phyloP scores from a whole-genome alignment of 805 yeast genomes.

The Nakazawaea siamensis region DNA sequence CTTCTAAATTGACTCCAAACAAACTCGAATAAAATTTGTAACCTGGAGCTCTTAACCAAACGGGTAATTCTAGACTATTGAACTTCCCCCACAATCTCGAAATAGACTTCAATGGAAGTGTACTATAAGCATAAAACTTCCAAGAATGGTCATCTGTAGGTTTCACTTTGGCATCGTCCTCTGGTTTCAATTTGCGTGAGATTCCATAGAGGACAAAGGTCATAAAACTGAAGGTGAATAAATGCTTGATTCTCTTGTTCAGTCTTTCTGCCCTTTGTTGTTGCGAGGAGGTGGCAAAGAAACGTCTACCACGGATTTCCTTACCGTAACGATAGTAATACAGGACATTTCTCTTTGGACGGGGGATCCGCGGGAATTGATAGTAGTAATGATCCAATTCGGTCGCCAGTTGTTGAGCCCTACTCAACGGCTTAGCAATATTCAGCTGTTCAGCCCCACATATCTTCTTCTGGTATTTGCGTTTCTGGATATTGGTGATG shows the following conservation, averaged over 20 bases:
- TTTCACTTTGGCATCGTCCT: conserved; percentile 27
- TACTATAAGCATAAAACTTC: conserved; percentile 83
- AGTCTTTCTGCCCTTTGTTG: conserved; percentile 1
- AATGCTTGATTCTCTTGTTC: conserved; percentile 31
- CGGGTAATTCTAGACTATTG: conserved; percentile 75
- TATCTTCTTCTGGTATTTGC: conserved; percentile 9
- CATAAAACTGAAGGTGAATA: conserved; percentile 50
- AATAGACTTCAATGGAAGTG: conserved; percentile 83
- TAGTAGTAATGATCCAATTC: conserved; percentile 20
- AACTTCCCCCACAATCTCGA: conserved; percentile 94
- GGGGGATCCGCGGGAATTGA: conserved; percentile 44
- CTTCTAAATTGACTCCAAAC: conserved; percentile 86
- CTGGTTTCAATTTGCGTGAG: conserved; percentile 32
- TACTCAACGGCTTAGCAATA: conserved; percentile 10
- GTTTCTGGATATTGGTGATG: conserved; percentile 6
- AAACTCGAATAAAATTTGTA: conserved; percentile 66
- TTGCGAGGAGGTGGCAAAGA: conserved; percentile 17
- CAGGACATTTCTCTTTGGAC: conserved; percentile 46
- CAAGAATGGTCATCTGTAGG: conserved; percentile 61
- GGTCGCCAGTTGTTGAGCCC: conserved; percentile 7
- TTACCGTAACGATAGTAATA: conserved; percentile 33
- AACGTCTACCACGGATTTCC: conserved; percentile 13
- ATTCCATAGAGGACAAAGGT: conserved; percentile 47
- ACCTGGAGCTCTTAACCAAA: conserved; percentile 81
- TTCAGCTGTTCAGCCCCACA: conserved; percentile 10